phyloP scores from a whole-genome alignment of 805 yeast species.

The Barnettozyma vustinii region DNA sequence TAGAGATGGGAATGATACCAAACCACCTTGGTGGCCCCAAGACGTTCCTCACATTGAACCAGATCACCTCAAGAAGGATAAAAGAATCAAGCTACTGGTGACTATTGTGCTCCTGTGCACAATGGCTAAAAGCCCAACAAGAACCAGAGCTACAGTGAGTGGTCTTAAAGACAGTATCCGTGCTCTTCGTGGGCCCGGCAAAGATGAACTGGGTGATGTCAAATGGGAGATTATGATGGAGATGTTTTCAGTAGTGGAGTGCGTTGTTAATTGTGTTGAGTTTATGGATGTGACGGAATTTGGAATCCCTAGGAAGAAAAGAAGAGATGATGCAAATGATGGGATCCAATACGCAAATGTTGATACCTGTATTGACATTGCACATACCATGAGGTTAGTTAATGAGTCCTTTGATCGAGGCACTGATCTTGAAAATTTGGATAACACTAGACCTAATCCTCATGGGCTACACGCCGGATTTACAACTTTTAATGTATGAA shows the following conservation, averaged over 20 bases:
- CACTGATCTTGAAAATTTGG: neutral
- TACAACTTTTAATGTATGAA: neutral
- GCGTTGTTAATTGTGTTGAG: neutral
- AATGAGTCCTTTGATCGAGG: neutral
- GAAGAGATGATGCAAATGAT: neutral
- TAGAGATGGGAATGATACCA: conserved; percentile 40
- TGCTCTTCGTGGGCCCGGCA: neutral
- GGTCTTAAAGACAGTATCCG: neutral
- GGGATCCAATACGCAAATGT: neutral
- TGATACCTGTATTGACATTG: neutral
- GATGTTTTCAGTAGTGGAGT: neutral
- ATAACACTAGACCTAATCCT: too few relatives aligned
- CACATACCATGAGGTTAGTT: neutral
- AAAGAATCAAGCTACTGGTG: conserved; percentile 46
- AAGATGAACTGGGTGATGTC: neutral
- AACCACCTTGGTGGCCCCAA: conserved; percentile 72
- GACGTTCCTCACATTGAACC: conserved; percentile 61
- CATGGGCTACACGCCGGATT: neutral
- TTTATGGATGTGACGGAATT: neutral
- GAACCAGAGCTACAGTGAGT: neutral
- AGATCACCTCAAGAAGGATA: conserved; percentile 60
- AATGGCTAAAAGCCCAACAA: neutral
- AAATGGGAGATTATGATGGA: neutral
- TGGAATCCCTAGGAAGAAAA: neutral
- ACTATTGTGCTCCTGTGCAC: conserved; percentile 26